Conservation (phyloP, 495 filamentous ascomycete genomes). For the Apodospora peruviana region DNA sequence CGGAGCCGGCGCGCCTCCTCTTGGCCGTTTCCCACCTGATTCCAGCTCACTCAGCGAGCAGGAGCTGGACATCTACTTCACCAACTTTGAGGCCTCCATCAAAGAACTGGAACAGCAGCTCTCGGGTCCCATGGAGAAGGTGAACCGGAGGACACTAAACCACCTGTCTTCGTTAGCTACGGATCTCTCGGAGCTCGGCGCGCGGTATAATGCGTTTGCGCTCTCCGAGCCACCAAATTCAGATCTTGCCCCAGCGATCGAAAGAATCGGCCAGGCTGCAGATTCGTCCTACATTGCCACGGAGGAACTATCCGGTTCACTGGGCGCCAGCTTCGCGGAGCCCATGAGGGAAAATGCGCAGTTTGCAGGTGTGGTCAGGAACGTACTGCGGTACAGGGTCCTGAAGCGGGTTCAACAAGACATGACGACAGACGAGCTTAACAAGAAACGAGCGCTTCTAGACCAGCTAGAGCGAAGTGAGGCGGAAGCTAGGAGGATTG, state of each 20-base stretch:
- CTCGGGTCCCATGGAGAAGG: conserved; percentile 90
- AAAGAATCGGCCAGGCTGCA: conserved; percentile 88
- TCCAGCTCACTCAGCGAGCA: conserved; percentile 72
- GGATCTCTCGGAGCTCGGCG: conserved; percentile 87
- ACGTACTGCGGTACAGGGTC: conserved; percentile 78
- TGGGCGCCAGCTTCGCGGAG: conserved; percentile 89
- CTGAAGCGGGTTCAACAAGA: conserved; percentile 94
- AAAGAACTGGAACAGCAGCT: conserved; percentile 81
- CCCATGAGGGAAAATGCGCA: conserved; percentile 96
- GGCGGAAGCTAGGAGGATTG: conserved; percentile 83
- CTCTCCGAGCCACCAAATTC: conserved; percentile 83
- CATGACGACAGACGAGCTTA: conserved; percentile 87
- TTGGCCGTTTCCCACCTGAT: conserved; percentile 78
- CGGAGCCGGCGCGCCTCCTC: conserved; percentile 58
- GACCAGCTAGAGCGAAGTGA: conserved; percentile 86
- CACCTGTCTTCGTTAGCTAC: conserved; percentile 77
- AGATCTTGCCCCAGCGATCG: conserved; percentile 86
- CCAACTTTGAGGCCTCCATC: conserved; percentile 80
- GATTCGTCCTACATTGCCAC: conserved; percentile 96
- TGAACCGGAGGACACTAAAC: conserved; percentile 81
- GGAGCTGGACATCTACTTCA: conserved; percentile 92
- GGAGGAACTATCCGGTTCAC: conserved; percentile 74
- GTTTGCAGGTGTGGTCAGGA: conserved; percentile 89
- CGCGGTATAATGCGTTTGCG: conserved; percentile 94
- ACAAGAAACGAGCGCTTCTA: conserved; percentile 71